A percentile compares a stretch with the other conserved stretches of the same genome.
Conservation (phyloP, 495 filamentous ascomycete genomes). For the Penicillium canescens region DNA sequence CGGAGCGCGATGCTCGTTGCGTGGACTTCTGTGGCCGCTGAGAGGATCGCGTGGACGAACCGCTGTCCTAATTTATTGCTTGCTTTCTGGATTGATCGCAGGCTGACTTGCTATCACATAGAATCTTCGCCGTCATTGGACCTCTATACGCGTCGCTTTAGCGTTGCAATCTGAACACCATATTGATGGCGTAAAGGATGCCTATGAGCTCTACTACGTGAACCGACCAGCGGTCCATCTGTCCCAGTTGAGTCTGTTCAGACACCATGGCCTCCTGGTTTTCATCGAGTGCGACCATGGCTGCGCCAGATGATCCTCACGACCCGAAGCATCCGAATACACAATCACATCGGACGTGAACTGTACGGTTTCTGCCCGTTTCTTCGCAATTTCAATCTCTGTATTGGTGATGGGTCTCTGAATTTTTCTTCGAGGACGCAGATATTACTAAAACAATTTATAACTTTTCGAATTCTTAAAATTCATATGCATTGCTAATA, state of each 20-base stretch:
- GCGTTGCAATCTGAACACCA: neutral
- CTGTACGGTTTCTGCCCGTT: neutral
- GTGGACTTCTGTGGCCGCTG: constrained; percentile 15
- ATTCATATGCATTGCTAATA: too few relatives aligned
- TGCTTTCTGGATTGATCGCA: constrained; percentile 10
- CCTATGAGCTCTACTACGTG: constrained; percentile 13
- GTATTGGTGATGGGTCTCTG: too few relatives aligned
- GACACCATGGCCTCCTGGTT: constrained; percentile 5
- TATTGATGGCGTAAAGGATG: constrained; percentile 10
- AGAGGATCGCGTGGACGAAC: constrained; percentile 20
- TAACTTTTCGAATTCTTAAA: too few relatives aligned
- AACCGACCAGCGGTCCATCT: constrained; percentile 9
- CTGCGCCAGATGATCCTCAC: constrained; percentile 12
- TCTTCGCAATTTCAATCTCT: constrained; percentile 7
- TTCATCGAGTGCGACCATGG: constrained; percentile 6
- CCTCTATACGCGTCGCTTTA: neutral
- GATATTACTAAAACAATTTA: too few relatives aligned
- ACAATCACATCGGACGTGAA: constrained; percentile 6
- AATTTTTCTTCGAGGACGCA: too few relatives aligned
- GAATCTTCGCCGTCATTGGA: constrained; percentile 7
- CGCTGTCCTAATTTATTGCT: constrained; percentile 19
- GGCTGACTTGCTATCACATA: constrained; percentile 17
- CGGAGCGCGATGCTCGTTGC: constrained; percentile 8
- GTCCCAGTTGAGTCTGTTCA: constrained; percentile 7
- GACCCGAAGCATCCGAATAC: constrained; percentile 13